Evolutionary conservation across 768 basidiomycete species (phyloP).

Genomic region (Mycena kentingensis): DNA sequence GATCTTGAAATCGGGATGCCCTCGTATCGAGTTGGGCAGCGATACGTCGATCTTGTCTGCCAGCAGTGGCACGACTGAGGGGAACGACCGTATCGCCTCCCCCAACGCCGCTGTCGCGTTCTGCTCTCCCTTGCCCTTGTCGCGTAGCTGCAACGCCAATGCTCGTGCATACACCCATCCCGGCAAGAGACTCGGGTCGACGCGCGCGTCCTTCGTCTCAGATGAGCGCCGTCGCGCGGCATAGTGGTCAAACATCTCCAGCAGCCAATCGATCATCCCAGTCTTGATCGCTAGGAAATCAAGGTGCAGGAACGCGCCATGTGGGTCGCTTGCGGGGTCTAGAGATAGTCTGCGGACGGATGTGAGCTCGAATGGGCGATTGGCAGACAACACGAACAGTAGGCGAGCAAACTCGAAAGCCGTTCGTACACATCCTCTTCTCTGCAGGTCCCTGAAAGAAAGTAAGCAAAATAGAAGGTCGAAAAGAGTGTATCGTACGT

Average conservation of each 20-base stretch:
- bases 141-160: constrained; percentile 59
- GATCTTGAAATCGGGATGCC: constrained; percentile 67
- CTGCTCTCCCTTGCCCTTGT: constrained; percentile 50
- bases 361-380: not conserved
- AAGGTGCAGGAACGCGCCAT: constrained; percentile 79
- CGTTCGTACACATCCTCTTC: constrained; percentile 87
- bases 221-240: constrained; percentile 25
- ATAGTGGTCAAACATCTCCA: constrained; percentile 63
- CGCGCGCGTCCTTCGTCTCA: constrained; percentile 24
- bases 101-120: constrained; percentile 65
- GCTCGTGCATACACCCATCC: constrained; percentile 78
- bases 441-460: constrained; percentile 68
- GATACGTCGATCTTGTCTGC: constrained; percentile 83
- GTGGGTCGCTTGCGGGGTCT: constrained; percentile 87
- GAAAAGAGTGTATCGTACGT: constrained; percentile 50
- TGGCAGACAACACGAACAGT: constrained; percentile 43
- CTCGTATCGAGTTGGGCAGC: constrained; percentile 58
- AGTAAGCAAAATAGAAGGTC: not conserved
- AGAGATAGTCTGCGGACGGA: constrained; percentile 43
- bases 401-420: constrained; percentile 92
- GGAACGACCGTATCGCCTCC: constrained; percentile 77
- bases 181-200: constrained; percentile 67
- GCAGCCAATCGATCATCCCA: constrained; percentile 77
- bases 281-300: constrained; percentile 86
- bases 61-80: constrained; percentile 76